phyloP scores from a whole-genome alignment of 129 eudicot genomes.

The Flaveria robusta region DNA sequence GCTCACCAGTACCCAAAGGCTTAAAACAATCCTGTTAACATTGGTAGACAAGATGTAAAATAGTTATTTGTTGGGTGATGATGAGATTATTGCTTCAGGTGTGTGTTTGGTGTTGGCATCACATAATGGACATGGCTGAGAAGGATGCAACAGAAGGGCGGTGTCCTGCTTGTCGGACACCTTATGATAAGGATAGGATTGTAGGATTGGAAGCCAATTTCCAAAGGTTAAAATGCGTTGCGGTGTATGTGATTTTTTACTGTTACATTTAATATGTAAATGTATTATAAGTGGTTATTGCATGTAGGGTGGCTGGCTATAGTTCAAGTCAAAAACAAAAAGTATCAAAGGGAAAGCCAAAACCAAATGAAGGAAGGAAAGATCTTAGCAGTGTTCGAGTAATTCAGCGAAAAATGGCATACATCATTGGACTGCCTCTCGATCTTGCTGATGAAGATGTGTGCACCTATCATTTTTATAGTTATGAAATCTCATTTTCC shows the following conservation, averaged over 20 bases:
- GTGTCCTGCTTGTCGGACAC: slow-evolving; percentile 86
- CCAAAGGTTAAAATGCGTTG: slow-evolving; percentile 50
- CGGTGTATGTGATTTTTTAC: slow-evolving; percentile 4
- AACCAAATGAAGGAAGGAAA: slow-evolving; percentile 66
- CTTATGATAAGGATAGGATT: slow-evolving; percentile 75
- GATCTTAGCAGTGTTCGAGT: slow-evolving; percentile 77
- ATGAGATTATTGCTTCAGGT: slow-evolving; percentile 46
- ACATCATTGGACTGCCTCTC: slow-evolving; percentile 82
- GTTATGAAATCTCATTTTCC: slow-evolving; percentile 7
- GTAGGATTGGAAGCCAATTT: slow-evolving; percentile 72
- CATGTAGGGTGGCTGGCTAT: slow-evolving; percentile 52
- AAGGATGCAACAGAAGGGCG: slow-evolving; percentile 81
- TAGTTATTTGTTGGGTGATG: not conserved
- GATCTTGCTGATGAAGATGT: slow-evolving; percentile 87
- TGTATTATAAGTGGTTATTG: slow-evolving; percentile 21
- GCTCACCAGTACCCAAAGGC: not conserved
- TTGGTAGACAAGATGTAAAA: slow-evolving; percentile 11
- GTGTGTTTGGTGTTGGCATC: slow-evolving; percentile 97
- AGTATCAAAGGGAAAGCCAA: slow-evolving; percentile 64
- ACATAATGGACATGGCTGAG: slow-evolving; percentile 94
- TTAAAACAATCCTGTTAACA: not conserved
- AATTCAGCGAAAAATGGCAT: slow-evolving; percentile 87
- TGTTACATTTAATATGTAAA: slow-evolving; percentile 13
- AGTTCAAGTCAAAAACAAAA: slow-evolving; percentile 61
- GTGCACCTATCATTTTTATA: slow-evolving; percentile 24